Evolutionary conservation across 2,329 filamentous ascomycete genomes (phyloP).

Genomic region (Metarhizium robertsii): DNA sequence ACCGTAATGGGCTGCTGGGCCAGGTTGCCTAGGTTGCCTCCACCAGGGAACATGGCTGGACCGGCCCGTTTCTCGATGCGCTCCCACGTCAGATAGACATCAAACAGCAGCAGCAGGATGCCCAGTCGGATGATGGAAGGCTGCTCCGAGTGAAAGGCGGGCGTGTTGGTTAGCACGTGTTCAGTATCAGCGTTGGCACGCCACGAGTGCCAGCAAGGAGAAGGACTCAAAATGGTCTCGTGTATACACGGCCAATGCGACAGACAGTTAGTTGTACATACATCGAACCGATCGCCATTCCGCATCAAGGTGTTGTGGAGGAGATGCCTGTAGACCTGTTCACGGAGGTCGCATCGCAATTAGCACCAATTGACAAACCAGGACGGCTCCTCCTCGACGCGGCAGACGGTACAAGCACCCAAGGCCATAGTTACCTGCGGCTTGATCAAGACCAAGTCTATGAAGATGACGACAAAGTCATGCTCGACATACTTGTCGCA

Average conservation of each 20-base stretch:
- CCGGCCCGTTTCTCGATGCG: constrained; percentile 80
- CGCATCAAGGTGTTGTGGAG: constrained; percentile 84
- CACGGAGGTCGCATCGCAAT: not conserved
- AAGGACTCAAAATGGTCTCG: not conserved
- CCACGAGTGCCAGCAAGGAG: no score
- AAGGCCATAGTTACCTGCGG: constrained; percentile 56
- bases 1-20: constrained; percentile 61
- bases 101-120: constrained; percentile 83
- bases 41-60: constrained; percentile 28
- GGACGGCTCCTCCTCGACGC: no score
- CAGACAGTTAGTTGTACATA: constrained; percentile 26
- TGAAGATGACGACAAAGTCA: constrained; percentile 96
- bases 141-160: constrained; percentile 32
- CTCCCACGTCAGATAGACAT: constrained; percentile 97
- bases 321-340: constrained; percentile 83
- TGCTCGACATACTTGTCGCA: constrained; percentile 99
- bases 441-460: constrained; percentile 95
- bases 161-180: not conserved
- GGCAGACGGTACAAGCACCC: not conserved
- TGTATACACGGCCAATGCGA: not conserved
- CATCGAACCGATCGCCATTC: constrained; percentile 60
- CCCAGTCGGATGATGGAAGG: constrained; percentile 86
- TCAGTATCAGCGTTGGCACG: no score
- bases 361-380: not conserved
- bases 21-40: constrained; percentile 47